These are phyloP conservation scores for Diaporthe sp. DNA, from an alignment of 2,329 filamentous ascomycete species.

Conservation along the genomic window DNA sequence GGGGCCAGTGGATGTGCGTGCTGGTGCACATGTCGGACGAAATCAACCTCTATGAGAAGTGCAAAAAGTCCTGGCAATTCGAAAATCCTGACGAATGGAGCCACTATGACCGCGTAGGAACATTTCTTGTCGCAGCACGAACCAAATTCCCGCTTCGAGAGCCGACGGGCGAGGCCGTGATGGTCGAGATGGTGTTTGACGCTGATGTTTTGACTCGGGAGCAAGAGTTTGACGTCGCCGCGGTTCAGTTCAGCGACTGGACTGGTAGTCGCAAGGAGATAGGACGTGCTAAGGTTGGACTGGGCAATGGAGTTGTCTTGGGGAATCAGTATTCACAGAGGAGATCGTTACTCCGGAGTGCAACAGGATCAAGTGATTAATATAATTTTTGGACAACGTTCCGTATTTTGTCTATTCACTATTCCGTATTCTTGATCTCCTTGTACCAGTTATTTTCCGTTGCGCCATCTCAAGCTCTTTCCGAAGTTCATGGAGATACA, in stretches of 20 bases:
- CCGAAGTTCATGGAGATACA: too few relatives aligned
- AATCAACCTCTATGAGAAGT: conserved; percentile 19
- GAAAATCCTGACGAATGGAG: conserved; percentile 4
- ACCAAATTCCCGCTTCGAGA: conserved; percentile 38
- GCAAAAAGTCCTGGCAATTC: conserved; percentile 18
- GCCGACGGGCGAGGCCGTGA: conserved; percentile 33
- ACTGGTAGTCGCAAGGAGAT: neutral
- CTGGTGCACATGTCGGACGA: conserved; percentile 16
- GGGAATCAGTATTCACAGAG: neutral
- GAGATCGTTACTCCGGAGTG: neutral
- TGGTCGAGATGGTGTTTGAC: conserved; percentile 44
- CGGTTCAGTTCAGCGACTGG: conserved; percentile 25
- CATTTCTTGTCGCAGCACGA: conserved; percentile 39
- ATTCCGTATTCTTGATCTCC: too few relatives aligned
- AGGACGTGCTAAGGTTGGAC: neutral
- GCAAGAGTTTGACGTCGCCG: conserved; percentile 25
- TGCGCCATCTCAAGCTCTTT: too few relatives aligned
- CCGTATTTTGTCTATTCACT: too few relatives aligned
- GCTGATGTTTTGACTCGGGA: conserved; percentile 37
- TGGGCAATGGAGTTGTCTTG: neutral
- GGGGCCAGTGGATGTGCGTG: conserved; percentile 37
- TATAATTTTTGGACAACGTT: neutral
- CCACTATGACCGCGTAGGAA: conserved; percentile 36
- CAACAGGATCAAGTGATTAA: neutral
- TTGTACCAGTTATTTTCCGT: too few relatives aligned